These are phyloP conservation scores for Ophiocordyceps unilateralis DNA, from an alignment of 2,329 filamentous ascomycete genomes.

Conservation along the genomic window DNA sequence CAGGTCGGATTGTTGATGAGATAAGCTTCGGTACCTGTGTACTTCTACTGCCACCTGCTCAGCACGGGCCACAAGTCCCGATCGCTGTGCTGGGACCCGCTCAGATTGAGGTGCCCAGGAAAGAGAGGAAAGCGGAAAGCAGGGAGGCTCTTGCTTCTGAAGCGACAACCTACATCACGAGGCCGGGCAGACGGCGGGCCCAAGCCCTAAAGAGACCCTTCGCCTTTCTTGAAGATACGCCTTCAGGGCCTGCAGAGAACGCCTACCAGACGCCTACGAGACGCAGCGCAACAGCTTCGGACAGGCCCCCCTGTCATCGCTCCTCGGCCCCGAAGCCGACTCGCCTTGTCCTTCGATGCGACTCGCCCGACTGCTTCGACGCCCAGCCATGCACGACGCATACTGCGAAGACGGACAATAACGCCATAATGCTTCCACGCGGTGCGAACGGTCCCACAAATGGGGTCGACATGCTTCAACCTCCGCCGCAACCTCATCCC, in stretches of 20 bases:
- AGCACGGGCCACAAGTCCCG: neutral
- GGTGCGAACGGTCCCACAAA: slow-evolving; percentile 16
- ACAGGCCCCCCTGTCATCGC: neutral
- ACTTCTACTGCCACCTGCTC: neutral
- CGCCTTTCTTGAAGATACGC: neutral
- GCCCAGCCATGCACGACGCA: slow-evolving; percentile 14
- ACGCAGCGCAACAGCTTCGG: neutral
- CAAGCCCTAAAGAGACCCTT: too few relatives aligned
- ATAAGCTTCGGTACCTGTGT: neutral
- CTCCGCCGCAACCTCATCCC: slow-evolving; percentile 8
- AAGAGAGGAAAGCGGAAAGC: neutral
- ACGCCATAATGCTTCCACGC: slow-evolving; percentile 13
- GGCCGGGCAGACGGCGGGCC: too few relatives aligned
- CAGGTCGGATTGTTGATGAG: neutral
- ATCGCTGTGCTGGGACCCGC: neutral
- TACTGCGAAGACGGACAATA: slow-evolving; percentile 9
- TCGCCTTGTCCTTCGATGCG: slow-evolving; percentile 9
- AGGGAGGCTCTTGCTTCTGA: neutral
- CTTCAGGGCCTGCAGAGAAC: neutral
- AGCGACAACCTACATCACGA: neutral
- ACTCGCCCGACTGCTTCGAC: slow-evolving; percentile 9
- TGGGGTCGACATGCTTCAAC: slow-evolving; percentile 12
- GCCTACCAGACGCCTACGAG: neutral
- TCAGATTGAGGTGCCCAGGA: neutral
- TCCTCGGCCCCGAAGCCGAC: neutral